Base-by-base conservation (phyloP, 345 rosid species). In the Sonneratia alba region DNA sequence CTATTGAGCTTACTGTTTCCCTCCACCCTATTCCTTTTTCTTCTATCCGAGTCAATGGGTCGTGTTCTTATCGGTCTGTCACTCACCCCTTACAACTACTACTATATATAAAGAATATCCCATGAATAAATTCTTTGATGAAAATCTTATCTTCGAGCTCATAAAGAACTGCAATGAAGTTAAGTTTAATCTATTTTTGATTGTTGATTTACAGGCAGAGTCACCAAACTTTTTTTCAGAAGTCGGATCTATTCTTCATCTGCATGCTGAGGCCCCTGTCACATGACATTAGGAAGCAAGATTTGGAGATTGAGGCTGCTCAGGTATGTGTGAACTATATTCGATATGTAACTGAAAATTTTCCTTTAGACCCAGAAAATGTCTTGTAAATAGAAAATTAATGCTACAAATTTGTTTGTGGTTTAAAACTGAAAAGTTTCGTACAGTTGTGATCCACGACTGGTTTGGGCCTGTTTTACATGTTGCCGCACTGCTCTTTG, bases 201-300 rank as follows among this genome's bases (percentile, higher is more conserved):
- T 4, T 10, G n/a, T 45, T 49, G 47, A 34, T 64, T 77, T 67
- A 36, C 86, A 94, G 97, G 80, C 92, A 95, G 76, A 81, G 82
- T 76, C 99, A 95, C 87, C 79, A 76, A 66, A 68, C 79, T 21
- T 92, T 86, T 83, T 90, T 95, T 70, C 86, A 64, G 47, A 95
- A 95, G 76, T 90, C 97, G 9, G 92, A 90, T 82, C 51, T 95
- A 77, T 87, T 86, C 84, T 95, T 92, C 24, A 48, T 92, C 66
- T 95, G 99, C 88, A 76, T 88, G 81, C 51, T 92, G 70, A 86
- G 81, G 64, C 99, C 97, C 38, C 77, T 85, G 71, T 87, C 97
- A 53, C 83, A 75, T 37, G 88, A 89, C 48, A 81, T 92, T 73
- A 79, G 75, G 81, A 80, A 73, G 80, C 97, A 92, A 75, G 90